A percentile compares a stretch with the other conserved stretches of the same genome.
Conservation (phyloP, 768 basidiomycete species). For the Terana coerulea region DNA sequence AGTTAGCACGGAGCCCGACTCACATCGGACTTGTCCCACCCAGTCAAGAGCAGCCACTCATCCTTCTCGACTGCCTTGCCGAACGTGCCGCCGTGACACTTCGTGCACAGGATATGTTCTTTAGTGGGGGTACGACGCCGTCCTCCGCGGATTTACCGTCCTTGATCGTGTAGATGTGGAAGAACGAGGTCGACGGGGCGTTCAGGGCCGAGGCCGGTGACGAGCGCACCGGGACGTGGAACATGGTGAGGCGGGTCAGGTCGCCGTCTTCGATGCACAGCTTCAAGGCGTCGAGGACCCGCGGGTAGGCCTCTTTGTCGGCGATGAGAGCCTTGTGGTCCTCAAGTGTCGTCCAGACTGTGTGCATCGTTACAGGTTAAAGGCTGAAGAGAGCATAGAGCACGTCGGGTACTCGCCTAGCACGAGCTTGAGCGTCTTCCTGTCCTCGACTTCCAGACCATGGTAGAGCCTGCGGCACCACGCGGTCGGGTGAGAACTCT, state of each 20-base stretch:
- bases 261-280: background rate
- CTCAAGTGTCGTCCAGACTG: constrained; percentile 3
- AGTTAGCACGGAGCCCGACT: background rate
- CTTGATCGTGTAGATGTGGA: background rate
- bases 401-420: background rate
- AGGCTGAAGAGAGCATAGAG: background rate
- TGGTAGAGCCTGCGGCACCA: background rate
- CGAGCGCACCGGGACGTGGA: constrained; percentile 1
- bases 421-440: background rate
- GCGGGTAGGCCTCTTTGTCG: background rate
- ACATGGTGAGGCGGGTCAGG: background rate
- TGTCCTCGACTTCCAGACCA: background rate
- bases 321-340: background rate
- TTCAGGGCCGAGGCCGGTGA: background rate
- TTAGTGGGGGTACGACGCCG: background rate
- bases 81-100: background rate
- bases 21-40: constrained; percentile 4
- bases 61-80: constrained; percentile 1
- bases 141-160: background rate
- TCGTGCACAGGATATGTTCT: background rate
- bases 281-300: background rate
- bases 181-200: background rate
- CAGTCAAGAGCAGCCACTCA: background rate
- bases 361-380: too few relatives aligned
- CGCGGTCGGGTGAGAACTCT: background rate